Percentiles rank a stretch among this genome's conserved stretches.
These are phyloP conservation scores for Nicotiana noctiflora DNA, from an alignment of 257 asterid species.

Conservation along the genomic window DNA sequence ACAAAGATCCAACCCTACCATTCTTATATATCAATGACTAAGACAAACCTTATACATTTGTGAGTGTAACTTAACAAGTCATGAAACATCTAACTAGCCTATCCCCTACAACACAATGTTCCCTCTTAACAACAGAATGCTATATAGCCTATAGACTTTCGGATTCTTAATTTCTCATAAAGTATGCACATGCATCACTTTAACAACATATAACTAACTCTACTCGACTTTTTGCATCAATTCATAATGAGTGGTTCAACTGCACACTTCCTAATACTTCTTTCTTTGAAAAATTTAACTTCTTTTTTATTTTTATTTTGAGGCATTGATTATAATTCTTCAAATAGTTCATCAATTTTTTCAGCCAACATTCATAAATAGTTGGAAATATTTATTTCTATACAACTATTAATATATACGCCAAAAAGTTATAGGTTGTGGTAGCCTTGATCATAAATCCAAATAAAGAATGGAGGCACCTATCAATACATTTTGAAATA, in stretches of 20 bases:
- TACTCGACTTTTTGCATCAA: neutral
- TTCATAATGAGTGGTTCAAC: neutral
- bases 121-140: neutral
- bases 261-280: neutral
- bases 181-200: neutral
- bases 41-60: neutral
- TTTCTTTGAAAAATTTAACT: neutral
- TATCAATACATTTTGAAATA: conserved; percentile 4
- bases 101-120: neutral
- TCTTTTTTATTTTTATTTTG: neutral
- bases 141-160: neutral
- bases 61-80: neutral
- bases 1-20: neutral
- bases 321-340: neutral
- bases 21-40: neutral
- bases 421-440: neutral
- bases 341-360: neutral
- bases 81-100: neutral
- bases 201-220: neutral
- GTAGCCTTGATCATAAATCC: conserved; percentile 10
- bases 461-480: neutral
- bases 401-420: neutral
- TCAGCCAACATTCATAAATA: neutral
- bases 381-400: neutral
- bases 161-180: neutral